Conservation (phyloP, 495 filamentous ascomycete species). For the Bacidia gigantensis region DNA sequence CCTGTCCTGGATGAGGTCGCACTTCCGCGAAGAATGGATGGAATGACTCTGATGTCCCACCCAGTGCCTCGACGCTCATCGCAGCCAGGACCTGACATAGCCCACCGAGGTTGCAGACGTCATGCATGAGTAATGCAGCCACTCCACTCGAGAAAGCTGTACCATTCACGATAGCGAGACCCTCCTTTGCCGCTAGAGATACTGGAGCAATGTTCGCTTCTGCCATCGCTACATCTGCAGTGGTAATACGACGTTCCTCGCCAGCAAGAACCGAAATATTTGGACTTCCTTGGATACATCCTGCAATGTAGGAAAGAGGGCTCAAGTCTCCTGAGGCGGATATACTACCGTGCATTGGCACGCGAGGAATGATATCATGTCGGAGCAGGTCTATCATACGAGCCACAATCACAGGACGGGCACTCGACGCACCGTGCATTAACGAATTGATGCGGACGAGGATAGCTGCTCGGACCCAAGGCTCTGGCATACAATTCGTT, state of each 20-base stretch:
- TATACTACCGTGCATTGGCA: conserved; percentile 49
- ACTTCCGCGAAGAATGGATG: conserved; percentile 43
- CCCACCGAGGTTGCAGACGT: conserved; percentile 39
- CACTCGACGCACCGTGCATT: conserved; percentile 41
- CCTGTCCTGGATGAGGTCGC: conserved; percentile 47
- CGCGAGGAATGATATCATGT: conserved; percentile 35
- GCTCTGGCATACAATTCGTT: conserved; percentile 29
- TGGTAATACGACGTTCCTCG: neutral
- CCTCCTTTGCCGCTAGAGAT: conserved; percentile 11
- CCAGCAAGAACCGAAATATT: conserved; percentile 6
- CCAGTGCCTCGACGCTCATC: conserved; percentile 30
- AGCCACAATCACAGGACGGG: conserved; percentile 34
- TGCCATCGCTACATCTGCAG: neutral
- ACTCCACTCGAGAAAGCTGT: conserved; percentile 40
- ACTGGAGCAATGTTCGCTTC: neutral
- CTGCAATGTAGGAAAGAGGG: conserved; percentile 46
- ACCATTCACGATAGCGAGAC: conserved; percentile 48
- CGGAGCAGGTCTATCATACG: conserved; percentile 32
- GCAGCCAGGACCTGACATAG: conserved; percentile 42
- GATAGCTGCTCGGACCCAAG: conserved; percentile 40
- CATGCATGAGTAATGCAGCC: conserved; percentile 37
- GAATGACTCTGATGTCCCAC: conserved; percentile 39
- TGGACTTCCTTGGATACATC: conserved; percentile 41
- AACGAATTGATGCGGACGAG: conserved; percentile 43
- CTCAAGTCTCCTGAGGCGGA: conserved; percentile 55